These are phyloP conservation scores for Amaranthus palmeri DNA, from an alignment of 148 eudicot genomes.

Conservation along the genomic window DNA sequence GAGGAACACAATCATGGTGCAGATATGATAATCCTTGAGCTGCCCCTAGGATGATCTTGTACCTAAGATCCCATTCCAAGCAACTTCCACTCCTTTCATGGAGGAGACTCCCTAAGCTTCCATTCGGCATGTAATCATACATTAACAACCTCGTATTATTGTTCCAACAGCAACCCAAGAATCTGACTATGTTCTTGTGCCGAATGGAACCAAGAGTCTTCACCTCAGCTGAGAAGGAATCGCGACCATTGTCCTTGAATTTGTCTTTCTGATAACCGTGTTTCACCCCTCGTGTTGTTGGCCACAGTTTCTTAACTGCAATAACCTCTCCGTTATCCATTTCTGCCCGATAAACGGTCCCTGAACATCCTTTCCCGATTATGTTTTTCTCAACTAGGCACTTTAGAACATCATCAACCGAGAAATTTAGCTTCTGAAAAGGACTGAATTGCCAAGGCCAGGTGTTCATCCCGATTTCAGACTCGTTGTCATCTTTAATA, in stretches of 20 bases:
- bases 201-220: conserved; percentile 78
- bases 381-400: conserved; percentile 61
- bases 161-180: conserved; percentile 81
- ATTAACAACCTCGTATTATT: conserved; percentile 58
- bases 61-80: conserved; percentile 78
- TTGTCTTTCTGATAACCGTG: conserved; percentile 32
- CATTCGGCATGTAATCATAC: too few relatives aligned
- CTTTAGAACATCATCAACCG: conserved; percentile 49
- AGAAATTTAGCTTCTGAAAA: conserved; percentile 68
- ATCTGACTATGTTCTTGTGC: conserved; percentile 81
- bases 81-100: conserved; percentile 54
- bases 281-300: conserved; percentile 32
- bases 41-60: conserved; percentile 55
- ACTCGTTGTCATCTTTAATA: conserved; percentile 43
- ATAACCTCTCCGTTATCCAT: conserved; percentile 57
- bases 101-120: conserved; percentile 70
- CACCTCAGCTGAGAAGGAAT: conserved; percentile 80
- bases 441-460: conserved; percentile 82
- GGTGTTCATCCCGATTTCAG: conserved; percentile 50
- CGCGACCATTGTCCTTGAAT: conserved; percentile 37
- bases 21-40: conserved; percentile 77
- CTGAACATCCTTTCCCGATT: conserved; percentile 84
- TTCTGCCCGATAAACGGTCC: conserved; percentile 67
- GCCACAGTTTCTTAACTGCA: conserved; percentile 87
- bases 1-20: conserved; percentile 89